Conservation (phyloP, 2,329 filamentous ascomycete genomes). For the Mollisia scopiformis region DNA sequence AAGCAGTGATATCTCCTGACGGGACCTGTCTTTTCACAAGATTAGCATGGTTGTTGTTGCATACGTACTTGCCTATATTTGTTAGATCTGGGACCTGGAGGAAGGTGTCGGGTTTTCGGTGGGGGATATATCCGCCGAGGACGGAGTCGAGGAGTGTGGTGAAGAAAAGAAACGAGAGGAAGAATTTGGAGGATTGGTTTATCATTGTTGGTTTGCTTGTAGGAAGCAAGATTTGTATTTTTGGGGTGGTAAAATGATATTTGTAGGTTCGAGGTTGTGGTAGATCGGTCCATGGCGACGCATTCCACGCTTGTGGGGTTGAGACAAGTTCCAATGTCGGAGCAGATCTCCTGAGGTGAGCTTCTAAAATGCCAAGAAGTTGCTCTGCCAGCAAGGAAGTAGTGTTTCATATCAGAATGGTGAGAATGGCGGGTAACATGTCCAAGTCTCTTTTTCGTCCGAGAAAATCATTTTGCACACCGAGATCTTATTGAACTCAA, state of each 20-base stretch:
- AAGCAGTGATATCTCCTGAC: conserved; percentile 5
- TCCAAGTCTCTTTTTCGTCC: too few relatives aligned
- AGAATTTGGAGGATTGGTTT: neutral
- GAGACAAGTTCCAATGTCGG: neutral
- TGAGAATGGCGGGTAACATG: too few relatives aligned
- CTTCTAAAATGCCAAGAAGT: too few relatives aligned
- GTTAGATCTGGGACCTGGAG: conserved; percentile 2
- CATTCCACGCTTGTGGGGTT: conserved; percentile 3
- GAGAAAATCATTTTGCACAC: too few relatives aligned
- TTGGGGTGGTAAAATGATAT: neutral
- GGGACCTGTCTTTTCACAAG: conserved; percentile 10
- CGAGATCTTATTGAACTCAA: too few relatives aligned
- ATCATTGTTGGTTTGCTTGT: neutral
- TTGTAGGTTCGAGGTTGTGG: neutral
- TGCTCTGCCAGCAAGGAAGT: neutral
- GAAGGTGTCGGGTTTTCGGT: neutral
- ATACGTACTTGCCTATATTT: conserved; percentile 21
- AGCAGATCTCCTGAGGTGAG: too few relatives aligned
- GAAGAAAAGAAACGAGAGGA: conserved; percentile 8
- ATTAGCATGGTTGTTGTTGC: conserved; percentile 14
- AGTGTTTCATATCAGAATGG: too few relatives aligned
- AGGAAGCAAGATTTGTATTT: neutral
- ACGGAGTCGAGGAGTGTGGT: conserved; percentile 1
- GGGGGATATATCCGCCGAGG: conserved; percentile 6
- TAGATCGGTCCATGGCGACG: conserved; percentile 6